Percentiles rank a stretch among this genome's conserved stretches.
These are phyloP conservation scores for Gossypium raimondii DNA, from an alignment of 345 rosid genomes.

Conservation along the genomic window DNA sequence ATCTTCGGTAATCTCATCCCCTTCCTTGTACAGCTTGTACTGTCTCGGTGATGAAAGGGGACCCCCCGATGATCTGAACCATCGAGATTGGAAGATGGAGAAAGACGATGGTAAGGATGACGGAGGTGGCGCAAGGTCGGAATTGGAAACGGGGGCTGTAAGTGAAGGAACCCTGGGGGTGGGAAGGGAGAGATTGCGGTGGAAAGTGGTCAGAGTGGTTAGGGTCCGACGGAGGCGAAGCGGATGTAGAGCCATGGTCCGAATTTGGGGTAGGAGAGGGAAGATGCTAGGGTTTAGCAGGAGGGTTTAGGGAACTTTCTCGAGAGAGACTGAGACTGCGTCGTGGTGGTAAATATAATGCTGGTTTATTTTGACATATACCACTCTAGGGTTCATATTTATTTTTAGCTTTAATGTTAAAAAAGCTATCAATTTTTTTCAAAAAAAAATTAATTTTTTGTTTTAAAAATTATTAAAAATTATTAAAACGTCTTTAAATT, in stretches of 20 bases:
- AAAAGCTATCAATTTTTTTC: too few relatives aligned
- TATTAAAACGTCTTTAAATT: fast-evolving
- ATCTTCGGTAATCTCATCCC: conserved; percentile 67
- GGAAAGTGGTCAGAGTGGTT: conserved; percentile 21
- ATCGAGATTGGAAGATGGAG: conserved; percentile 23
- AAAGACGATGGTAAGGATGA: neutral
- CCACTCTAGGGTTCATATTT: neutral
- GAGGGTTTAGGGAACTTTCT: neutral
- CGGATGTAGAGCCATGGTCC: conserved; percentile 37
- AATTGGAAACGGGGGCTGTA: neutral
- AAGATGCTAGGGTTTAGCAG: neutral
- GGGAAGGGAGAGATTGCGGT: conserved; percentile 29
- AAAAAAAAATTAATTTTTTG: neutral
- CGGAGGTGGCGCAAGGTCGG: conserved; percentile 14
- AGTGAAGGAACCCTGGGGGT: neutral
- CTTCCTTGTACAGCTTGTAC: conserved; percentile 50
- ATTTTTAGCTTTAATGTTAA: too few relatives aligned
- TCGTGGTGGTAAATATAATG: neutral
- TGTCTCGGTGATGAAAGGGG: conserved; percentile 29
- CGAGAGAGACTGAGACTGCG: neutral
- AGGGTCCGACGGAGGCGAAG: conserved; percentile 63
- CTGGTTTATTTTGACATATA: neutral
- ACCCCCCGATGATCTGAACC: conserved; percentile 25
- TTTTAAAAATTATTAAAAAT: too few relatives aligned
- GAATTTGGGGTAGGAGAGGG: neutral